Evolutionary conservation across 2,329 filamentous ascomycete genomes (phyloP).

Genomic region (Xylariaceae sp.): DNA sequence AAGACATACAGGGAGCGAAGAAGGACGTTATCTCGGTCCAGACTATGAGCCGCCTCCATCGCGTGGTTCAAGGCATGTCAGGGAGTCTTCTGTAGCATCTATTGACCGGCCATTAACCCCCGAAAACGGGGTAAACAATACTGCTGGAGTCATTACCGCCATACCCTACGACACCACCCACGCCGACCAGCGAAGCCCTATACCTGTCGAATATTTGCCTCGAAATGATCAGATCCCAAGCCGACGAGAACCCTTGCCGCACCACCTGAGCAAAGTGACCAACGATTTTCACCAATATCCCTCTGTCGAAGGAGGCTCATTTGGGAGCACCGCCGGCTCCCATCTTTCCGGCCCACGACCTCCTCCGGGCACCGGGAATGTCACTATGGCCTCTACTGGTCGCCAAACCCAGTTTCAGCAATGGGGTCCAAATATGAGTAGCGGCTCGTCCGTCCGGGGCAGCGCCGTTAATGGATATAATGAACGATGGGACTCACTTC

Average conservation of each 20-base stretch:
- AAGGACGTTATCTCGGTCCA: conserved; percentile 50
- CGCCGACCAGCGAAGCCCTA: conserved; percentile 63
- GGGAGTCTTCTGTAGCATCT: conserved; percentile 68
- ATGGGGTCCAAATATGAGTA: conserved; percentile 58
- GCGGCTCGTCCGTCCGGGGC: conserved; percentile 48
- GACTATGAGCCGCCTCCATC: conserved; percentile 62
- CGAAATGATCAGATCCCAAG: conserved; percentile 59
- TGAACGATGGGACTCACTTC: conserved; percentile 57
- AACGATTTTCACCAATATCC: conserved; percentile 89
- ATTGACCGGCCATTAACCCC: conserved; percentile 63
- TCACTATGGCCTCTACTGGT: conserved; percentile 68
- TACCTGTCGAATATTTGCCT: conserved; percentile 69
- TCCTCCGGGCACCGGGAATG: conserved; percentile 52
- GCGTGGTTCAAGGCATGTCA: conserved; percentile 69
- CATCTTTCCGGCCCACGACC: conserved; percentile 60
- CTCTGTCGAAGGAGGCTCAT: conserved; percentile 55
- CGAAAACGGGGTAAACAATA: conserved; percentile 65
- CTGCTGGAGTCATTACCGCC: conserved; percentile 78
- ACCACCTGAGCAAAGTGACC: conserved; percentile 75
- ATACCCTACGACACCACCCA: conserved; percentile 77
- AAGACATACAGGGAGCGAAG: conserved; percentile 56
- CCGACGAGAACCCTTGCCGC: conserved; percentile 70
- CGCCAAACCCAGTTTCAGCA: conserved; percentile 74
- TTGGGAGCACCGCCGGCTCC: conserved; percentile 44
- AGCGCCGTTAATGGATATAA: conserved; percentile 31